A percentile compares a stretch with the other conserved stretches of the same genome.
Evolutionary conservation across 2,329 filamentous ascomycete genomes (phyloP).

Genomic region (Ilyonectria destructans): DNA sequence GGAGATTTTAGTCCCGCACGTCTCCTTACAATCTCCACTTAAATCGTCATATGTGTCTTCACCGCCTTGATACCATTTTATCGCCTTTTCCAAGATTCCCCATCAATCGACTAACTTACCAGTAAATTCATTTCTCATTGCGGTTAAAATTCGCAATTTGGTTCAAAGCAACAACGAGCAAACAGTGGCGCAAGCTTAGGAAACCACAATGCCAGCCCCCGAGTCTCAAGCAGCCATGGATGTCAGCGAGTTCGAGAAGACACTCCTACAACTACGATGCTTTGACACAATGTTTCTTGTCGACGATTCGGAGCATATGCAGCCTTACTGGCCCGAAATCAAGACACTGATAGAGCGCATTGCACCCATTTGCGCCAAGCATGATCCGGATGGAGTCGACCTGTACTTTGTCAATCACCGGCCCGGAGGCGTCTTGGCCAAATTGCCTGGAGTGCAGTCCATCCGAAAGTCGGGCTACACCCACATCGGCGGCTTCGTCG

Average conservation of each 20-base stretch:
- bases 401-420: conserved; percentile 36
- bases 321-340: conserved; percentile 30
- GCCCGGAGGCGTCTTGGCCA: conserved; percentile 29
- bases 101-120: too few relatives aligned
- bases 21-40: too few relatives aligned
- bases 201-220: not conserved
- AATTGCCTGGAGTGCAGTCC: conserved; percentile 25
- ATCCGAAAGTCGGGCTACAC: conserved; percentile 34
- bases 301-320: conserved; percentile 33
- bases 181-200: not conserved
- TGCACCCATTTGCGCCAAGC: conserved; percentile 32
- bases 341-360: conserved; percentile 26
- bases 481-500: conserved; percentile 31
- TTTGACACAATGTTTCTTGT: conserved; percentile 34
- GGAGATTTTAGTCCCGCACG: too few relatives aligned
- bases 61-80: too few relatives aligned
- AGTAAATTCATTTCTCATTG: too few relatives aligned
- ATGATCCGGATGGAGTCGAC: conserved; percentile 34
- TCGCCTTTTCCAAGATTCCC: too few relatives aligned
- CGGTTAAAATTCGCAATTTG: too few relatives aligned
- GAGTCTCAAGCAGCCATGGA: conserved; percentile 3
- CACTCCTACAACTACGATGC: conserved; percentile 23
- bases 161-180: too few relatives aligned
- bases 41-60: too few relatives aligned
- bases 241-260: not conserved